phyloP scores from a whole-genome alignment of 106 monocot species.

The Apostasia ramifera region DNA sequence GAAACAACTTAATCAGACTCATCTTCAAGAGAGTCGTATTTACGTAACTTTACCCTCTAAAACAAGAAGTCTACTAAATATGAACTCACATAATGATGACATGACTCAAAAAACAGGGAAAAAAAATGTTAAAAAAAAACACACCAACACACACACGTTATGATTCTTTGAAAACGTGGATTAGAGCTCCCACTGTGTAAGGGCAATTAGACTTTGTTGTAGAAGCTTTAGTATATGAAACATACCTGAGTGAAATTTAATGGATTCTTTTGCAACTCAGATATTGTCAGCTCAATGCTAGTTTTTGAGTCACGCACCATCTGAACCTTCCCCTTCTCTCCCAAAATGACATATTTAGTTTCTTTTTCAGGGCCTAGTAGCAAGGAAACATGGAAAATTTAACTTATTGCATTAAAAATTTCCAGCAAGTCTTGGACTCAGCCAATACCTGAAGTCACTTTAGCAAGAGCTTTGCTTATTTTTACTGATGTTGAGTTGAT shows the following conservation, averaged over 20 bases:
- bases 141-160: background rate
- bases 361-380: slow-evolving; percentile 79
- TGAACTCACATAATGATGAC: too few relatives aligned
- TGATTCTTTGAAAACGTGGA: background rate
- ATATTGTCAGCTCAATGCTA: slow-evolving; percentile 43
- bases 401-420: background rate
- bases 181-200: background rate
- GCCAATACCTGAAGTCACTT: slow-evolving; percentile 63
- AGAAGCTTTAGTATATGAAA: background rate
- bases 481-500: slow-evolving; percentile 96
- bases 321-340: slow-evolving; percentile 95
- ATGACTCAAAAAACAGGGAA: too few relatives aligned
- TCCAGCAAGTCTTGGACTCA: background rate
- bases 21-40: too few relatives aligned
- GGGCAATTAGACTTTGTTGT: background rate
- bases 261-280: slow-evolving; percentile 88
- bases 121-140: too few relatives aligned
- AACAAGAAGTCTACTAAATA: too few relatives aligned
- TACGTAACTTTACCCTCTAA: too few relatives aligned
- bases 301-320: slow-evolving; percentile 76
- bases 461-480: slow-evolving; percentile 82
- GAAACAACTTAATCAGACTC: background rate
- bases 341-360: slow-evolving; percentile 75
- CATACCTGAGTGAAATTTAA: slow-evolving; percentile 86
- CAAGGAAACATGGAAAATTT: slow-evolving; percentile 11